Percentiles rank a stretch among this genome's conserved stretches.
These are phyloP conservation scores for Lagenidium giganteum DNA, from an alignment of 352 stramenopile genomes.

Conservation along the genomic window DNA sequence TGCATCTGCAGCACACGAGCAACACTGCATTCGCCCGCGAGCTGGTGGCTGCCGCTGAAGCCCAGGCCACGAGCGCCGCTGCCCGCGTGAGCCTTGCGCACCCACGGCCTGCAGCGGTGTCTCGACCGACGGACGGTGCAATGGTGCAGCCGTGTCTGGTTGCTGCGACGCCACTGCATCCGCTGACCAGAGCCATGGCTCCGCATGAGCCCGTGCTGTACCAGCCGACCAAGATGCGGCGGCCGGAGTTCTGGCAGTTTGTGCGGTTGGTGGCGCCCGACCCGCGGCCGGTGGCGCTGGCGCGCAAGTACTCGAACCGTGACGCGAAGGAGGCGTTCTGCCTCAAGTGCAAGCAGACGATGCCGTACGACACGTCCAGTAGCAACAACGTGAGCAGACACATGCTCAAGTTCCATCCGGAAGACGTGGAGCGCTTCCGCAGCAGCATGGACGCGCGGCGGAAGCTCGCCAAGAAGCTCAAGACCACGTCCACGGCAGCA, in stretches of 20 bases:
- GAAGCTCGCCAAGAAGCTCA: slow-evolving; percentile 26
- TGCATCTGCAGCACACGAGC: too few species aligned
- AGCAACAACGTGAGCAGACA: slow-evolving; percentile 54
- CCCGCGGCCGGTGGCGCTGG: slow-evolving; percentile 27
- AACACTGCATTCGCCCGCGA: too few species aligned
- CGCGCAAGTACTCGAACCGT: slow-evolving; percentile 44
- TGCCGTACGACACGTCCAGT: slow-evolving; percentile 52
- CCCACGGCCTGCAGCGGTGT: too few species aligned
- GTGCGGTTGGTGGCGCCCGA: slow-evolving; percentile 46
- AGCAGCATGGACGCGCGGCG: slow-evolving; percentile 36
- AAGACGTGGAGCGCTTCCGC: slow-evolving; percentile 32
- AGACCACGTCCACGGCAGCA: slow-evolving; percentile 19
- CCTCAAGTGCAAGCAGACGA: slow-evolving; percentile 48
- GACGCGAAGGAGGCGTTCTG: slow-evolving; percentile 49
- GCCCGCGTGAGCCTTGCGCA: too few species aligned
- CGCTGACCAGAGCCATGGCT: slow-evolving; percentile 4
- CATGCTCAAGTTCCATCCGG: slow-evolving; percentile 45
- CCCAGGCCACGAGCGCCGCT: too few species aligned
- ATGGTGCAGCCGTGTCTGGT: too few species aligned
- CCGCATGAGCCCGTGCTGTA: slow-evolving; percentile 32
- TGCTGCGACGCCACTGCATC: too few species aligned
- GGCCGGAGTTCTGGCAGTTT: slow-evolving; percentile 52
- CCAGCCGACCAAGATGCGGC: slow-evolving; percentile 53
- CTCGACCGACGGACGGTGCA: too few species aligned
- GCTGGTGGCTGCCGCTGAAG: too few species aligned